Percentiles rank a stretch among this genome's conserved stretches.
Conservation (phyloP, 306 rosid species). For the Elaeagnus macrophylla region DNA sequence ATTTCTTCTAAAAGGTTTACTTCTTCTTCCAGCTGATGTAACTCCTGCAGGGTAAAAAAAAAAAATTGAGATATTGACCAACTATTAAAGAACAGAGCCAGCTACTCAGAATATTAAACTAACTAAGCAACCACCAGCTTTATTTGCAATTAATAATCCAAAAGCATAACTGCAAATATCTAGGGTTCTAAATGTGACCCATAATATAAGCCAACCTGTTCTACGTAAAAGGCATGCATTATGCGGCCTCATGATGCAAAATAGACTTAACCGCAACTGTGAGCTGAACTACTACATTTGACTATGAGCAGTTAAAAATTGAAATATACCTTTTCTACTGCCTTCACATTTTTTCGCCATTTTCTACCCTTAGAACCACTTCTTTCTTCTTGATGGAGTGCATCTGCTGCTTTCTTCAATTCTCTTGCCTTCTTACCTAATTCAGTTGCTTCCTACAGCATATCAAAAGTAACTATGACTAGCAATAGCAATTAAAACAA, state of each 20-base stretch:
- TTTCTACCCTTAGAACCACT: constrained; percentile 88
- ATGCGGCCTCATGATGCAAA: background rate
- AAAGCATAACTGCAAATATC: too few species aligned
- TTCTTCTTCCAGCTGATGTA: constrained; percentile 92
- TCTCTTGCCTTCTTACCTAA: constrained; percentile 87
- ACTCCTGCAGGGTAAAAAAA: constrained; percentile 53
- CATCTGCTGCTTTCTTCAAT: constrained; percentile 79
- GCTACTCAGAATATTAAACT: background rate
- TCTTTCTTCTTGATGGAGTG: constrained; percentile 87
- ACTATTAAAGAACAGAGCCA: background rate
- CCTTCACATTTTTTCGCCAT: constrained; percentile 86
- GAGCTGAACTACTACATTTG: background rate
- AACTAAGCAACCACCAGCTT: background rate
- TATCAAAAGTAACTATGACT: constrained; percentile 16
- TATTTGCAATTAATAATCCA: too few species aligned
- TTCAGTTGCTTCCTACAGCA: constrained; percentile 91
- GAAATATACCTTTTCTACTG: constrained; percentile 65
- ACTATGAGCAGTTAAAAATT: background rate
- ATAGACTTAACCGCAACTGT: background rate
- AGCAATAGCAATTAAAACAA: constrained; percentile 18
- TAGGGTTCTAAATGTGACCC: too few species aligned
- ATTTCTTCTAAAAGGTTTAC: constrained; percentile 95
- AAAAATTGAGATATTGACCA: constrained; percentile 13
- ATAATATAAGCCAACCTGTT: too few species aligned
- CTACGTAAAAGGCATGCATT: background rate